Evolutionary conservation across 2,329 filamentous ascomycete species (phyloP), one percentile per base, ranked within the genome.

Genomic region (Fusarium oligoseptatum): DNA sequence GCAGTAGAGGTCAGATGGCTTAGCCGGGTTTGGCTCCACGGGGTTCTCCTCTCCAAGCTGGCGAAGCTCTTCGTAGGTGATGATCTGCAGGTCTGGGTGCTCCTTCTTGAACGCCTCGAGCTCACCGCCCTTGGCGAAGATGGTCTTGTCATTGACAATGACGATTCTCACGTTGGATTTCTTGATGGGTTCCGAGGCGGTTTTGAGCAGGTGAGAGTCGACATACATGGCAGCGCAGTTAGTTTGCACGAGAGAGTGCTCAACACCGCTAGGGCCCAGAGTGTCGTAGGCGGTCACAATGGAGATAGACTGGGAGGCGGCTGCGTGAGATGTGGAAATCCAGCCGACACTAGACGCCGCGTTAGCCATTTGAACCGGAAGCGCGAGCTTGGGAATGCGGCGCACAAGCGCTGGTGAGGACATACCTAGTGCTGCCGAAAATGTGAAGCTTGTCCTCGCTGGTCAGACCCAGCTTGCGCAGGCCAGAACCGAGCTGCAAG

Each of bases 261-360:
- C 91, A 73, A 98, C 89, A 56, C 95, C 95, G 72, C 92, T 91
- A 79, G 94, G 90, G 64, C 95, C 95, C 52, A 98, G 92, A 34
- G 95, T 97, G 83, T 98, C 95, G 84, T 98, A 98, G 60, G 95
- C 95, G 55, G 96, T 98, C 60, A 98, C 96, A 76, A 98, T 95
- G 68, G 94, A 91, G 82, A 98, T 91, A 52, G 94, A 95, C 84
- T 98, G 96, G 17, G 95, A 95, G 22, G 92, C 85, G 90, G 93
- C 87, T 52, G 85, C 89, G 82, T 97, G 94, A 56, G 95, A 93
- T 78, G 94, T 91, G 64, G 92, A 91, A 74, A 98, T 88, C 96
- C 96, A 98, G 84, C 94, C 90, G 61, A 91, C 89, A 82, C 93
- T 95, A 65, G 6, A 61, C 20, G 8, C 11, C n/a, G 39, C 45